Percentiles rank a stretch among this genome's conserved stretches.
Evolutionary conservation across 192 early-diverging fungal species (phyloP).

Genomic region (Backusella parvicylindrica): DNA sequence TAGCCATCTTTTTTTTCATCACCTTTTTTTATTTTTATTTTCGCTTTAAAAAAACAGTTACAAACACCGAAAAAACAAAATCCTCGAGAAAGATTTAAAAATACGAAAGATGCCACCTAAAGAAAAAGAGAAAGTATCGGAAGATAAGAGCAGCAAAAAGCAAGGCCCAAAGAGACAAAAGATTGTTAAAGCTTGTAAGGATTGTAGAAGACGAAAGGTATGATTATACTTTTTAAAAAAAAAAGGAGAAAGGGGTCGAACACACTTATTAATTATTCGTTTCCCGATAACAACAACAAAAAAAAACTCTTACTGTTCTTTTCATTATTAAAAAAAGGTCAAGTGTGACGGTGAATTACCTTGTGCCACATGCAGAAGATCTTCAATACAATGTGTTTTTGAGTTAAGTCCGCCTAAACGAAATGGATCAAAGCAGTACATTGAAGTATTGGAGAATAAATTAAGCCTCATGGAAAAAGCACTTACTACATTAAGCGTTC

Average conservation of each 20-base stretch:
- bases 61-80: neutral
- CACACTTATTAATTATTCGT: neutral
- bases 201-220: constrained; percentile 16
- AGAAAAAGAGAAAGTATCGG: neutral
- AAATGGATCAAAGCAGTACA: constrained; percentile 12
- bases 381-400: constrained; percentile 16
- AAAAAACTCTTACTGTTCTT: neutral
- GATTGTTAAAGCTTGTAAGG: constrained; percentile 13
- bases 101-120: constrained; percentile 7
- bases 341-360: constrained; percentile 14
- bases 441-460: constrained; percentile 4
- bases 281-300: constrained; percentile 2
- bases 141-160: constrained; percentile 1
- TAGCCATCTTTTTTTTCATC: neutral
- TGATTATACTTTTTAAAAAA: neutral
- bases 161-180: constrained; percentile 6
- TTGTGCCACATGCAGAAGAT: constrained; percentile 12
- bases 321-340: constrained; percentile 10
- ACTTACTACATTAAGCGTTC: neutral
- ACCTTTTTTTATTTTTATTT: neutral
- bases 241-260: neutral
- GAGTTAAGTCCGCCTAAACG: constrained; percentile 7
- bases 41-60: constrained; percentile 4
- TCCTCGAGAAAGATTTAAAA: neutral
- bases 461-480: constrained; percentile 7